phyloP scores from a whole-genome alignment of 495 filamentous ascomycete genomes.

The Copromyces sp. region DNA sequence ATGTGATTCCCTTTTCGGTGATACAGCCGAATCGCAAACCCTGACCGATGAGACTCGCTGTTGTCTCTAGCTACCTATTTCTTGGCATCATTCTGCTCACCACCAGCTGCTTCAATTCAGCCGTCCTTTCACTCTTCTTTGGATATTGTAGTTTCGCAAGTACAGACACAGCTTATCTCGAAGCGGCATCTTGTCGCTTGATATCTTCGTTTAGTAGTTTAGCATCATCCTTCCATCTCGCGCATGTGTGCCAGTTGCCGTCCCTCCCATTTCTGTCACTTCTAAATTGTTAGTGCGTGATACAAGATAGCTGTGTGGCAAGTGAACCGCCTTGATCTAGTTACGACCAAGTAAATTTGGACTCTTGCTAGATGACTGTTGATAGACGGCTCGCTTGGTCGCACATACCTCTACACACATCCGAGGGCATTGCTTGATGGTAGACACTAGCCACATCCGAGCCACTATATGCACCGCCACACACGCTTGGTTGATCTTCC shows the following conservation, averaged over 20 bases:
- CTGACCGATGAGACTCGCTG: neutral
- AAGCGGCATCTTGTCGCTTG: no score
- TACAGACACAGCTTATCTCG: no score
- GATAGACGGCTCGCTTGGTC: neutral
- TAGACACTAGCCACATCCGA: neutral
- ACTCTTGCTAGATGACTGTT: neutral
- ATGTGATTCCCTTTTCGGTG: neutral
- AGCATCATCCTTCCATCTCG: neutral
- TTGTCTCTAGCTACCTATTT: neutral
- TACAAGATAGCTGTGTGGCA: neutral
- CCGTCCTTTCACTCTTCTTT: neutral
- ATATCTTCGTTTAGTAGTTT: no score
- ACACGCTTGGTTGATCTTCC: neutral
- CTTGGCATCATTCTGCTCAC: neutral
- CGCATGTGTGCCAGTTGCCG: neutral
- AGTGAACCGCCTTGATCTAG: neutral
- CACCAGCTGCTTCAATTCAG: neutral
- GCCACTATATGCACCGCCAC: neutral
- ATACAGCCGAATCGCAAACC: neutral
- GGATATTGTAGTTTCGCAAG: neutral
- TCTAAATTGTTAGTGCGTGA: neutral
- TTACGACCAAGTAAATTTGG: neutral
- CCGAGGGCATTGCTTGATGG: neutral
- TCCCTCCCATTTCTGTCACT: neutral
- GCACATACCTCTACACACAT: neutral